Percentiles rank a stretch among this genome's conserved stretches.
phyloP scores from a whole-genome alignment of 768 basidiomycete genomes.

The Mycena maculata region DNA sequence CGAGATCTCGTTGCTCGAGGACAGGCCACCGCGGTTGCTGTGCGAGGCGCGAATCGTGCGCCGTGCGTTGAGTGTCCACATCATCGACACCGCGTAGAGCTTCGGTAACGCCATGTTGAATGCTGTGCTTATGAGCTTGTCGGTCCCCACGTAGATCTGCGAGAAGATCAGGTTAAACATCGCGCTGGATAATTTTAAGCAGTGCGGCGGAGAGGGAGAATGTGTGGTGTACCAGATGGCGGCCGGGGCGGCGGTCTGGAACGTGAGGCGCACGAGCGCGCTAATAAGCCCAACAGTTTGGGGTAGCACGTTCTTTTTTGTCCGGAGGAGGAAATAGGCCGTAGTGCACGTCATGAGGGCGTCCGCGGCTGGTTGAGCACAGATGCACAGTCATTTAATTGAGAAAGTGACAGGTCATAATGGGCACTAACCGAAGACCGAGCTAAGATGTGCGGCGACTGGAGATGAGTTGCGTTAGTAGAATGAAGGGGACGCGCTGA shows the following conservation, averaged over 20 bases:
- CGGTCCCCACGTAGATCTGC: slow-evolving; percentile 3
- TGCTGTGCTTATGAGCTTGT: slow-evolving; percentile 5
- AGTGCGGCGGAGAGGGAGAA: neutral
- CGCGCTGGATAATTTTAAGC: neutral
- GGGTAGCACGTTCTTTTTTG: slow-evolving; percentile 37
- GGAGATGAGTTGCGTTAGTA: neutral
- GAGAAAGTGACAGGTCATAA: neutral
- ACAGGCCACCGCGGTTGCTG: neutral
- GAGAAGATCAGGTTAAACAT: slow-evolving; percentile 26
- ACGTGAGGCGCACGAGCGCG: slow-evolving; percentile 45
- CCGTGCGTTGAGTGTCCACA: slow-evolving; percentile 27
- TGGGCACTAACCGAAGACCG: slow-evolving; percentile 12
- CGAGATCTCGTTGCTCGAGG: slow-evolving; percentile 22
- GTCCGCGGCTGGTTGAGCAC: slow-evolving; percentile 12
- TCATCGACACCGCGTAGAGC: slow-evolving; percentile 20
- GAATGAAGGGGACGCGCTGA: neutral
- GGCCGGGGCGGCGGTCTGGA: slow-evolving; percentile 46
- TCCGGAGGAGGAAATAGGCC: slow-evolving; percentile 7
- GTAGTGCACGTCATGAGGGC: neutral
- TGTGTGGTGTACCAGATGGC: slow-evolving; percentile 42
- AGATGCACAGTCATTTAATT: too few relatives aligned
- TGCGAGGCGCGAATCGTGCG: slow-evolving; percentile 19
- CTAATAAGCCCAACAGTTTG: slow-evolving; percentile 44
- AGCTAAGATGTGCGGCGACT: slow-evolving; percentile 17
- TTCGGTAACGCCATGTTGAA: slow-evolving; percentile 25